Base-by-base conservation (phyloP, 306 rosid genomes). In the Inga laurina region DNA sequence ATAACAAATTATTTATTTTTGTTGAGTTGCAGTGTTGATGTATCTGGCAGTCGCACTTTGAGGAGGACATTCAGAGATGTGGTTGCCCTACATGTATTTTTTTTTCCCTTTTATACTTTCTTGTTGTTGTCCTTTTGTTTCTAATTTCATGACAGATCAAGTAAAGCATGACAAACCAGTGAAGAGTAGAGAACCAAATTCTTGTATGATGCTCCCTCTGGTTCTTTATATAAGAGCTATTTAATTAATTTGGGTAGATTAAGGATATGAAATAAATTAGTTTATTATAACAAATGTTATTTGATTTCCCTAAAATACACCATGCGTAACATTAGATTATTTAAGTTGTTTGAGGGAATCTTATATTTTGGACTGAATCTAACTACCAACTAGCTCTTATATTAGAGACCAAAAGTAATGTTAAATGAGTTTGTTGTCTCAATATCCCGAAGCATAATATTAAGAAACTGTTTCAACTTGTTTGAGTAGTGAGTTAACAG, bases 31-130 rank as follows among this genome's bases (percentile, higher is more conserved):
- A 91, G 94, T 80, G 77, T 80, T 74, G 92, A 91, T 76, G 91
- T 88, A 56, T 81, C 92, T 57, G 94, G 92, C 21, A 80, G 88
- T 68, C 92, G 73, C 82, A 88, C 89, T 65, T 64, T 91, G 66
- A 85, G 92, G 87, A 91, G 87, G 78, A 13, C 89, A 52, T 91
- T 76, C 80, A 79, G 80, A 22, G 86, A 88, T 24, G 92, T 88
- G 22, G 92, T 87, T 52, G 74, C 75, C 78, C 82, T 88, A 78
- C 94, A 91, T 87, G 94, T 88, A 90, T 12, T 34, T 30, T 62
- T 15, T 46, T 6, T 37, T 34, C 3, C 7, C 56, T 19, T 18
- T 12, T 32, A 79, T 22, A 37, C 34, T 48, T 51, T 51, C 49
- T 52, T 67, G 39, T 64, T 49, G 52, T 10, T 79, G n/a, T 32